Conservation (phyloP, 75 land plant genomes). For the Cunninghamia lanceolata region DNA sequence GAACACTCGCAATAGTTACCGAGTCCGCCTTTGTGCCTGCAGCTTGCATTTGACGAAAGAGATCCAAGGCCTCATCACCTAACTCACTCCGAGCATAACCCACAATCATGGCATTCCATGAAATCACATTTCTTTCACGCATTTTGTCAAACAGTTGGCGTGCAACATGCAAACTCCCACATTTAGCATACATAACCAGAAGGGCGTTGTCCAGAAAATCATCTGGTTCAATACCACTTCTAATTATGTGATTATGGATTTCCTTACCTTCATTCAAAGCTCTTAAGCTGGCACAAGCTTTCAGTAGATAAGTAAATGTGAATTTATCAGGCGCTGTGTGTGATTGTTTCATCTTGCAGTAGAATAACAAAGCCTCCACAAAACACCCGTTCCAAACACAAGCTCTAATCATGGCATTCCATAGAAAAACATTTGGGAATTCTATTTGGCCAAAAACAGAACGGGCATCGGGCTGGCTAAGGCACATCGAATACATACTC, state of each 20-base stretch:
- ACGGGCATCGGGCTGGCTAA: conserved; percentile 9
- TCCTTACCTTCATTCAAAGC: conserved; percentile 20
- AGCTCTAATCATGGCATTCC: conserved; percentile 51
- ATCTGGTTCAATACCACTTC: conserved; percentile 28
- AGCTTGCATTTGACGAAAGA: conserved; percentile 9
- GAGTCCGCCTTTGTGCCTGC: conserved; percentile 10
- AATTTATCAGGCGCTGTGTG: conserved; percentile 28
- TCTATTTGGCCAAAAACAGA: conserved; percentile 8
- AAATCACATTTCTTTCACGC: conserved; percentile 19
- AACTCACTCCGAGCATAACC: conserved; percentile 1
- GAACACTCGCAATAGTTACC: conserved; percentile 10
- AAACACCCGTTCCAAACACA: conserved; percentile 17
- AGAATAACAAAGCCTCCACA: conserved; percentile 19
- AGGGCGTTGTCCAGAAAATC: conserved; percentile 32
- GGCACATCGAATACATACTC: conserved; percentile 35
- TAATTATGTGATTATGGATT: conserved; percentile 32
- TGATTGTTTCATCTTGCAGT: conserved; percentile 26
- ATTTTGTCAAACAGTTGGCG: conserved; percentile 42
- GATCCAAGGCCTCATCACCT: conserved; percentile 11
- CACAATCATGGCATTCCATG: too few species aligned
- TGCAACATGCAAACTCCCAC: conserved; percentile 29
- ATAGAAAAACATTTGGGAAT: conserved; percentile 28
- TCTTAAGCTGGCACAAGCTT: conserved; percentile 28
- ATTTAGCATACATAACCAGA: conserved; percentile 29
- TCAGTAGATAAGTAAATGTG: conserved; percentile 43